Conservation (phyloP, 129 eudicot species). For the Tagetes erecta region DNA sequence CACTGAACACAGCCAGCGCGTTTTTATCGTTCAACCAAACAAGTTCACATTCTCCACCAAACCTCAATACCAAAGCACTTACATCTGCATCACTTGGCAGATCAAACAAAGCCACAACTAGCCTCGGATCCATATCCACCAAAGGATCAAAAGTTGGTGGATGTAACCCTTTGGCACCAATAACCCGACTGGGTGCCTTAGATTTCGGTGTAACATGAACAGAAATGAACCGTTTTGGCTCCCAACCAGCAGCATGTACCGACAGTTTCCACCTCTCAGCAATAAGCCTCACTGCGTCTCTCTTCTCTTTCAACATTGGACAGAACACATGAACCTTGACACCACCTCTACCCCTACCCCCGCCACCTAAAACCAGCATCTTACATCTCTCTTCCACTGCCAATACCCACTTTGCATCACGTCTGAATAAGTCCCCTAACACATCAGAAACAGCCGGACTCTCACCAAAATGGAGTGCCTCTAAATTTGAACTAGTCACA, state of each 20-base stretch:
- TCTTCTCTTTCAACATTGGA: conserved; percentile 79
- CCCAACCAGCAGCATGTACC: conserved; percentile 87
- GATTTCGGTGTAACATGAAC: conserved; percentile 83
- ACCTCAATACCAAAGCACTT: conserved; percentile 85
- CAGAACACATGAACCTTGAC: conserved; percentile 85
- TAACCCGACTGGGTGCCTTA: conserved; percentile 77
- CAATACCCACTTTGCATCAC: conserved; percentile 90
- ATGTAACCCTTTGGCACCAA: conserved; percentile 62
- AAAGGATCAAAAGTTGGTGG: conserved; percentile 64
- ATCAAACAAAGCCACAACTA: conserved; percentile 86
- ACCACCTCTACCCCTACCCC: conserved; percentile 69
- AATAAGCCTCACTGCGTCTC: conserved; percentile 82
- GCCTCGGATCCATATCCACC: conserved; percentile 93
- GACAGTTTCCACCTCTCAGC: conserved; percentile 96
- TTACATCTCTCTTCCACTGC: conserved; percentile 91
- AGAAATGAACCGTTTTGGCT: conserved; percentile 80
- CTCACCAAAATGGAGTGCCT: conserved; percentile 86
- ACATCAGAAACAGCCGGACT: conserved; percentile 59
- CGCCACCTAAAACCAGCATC: conserved; percentile 76
- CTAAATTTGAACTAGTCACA: conserved; percentile 57
- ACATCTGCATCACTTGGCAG: conserved; percentile 90
- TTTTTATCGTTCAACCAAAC: conserved; percentile 95
- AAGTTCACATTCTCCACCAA: conserved; percentile 95
- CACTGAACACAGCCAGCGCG: conserved; percentile 88
- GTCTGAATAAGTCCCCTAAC: conserved; percentile 64